Conservation (phyloP, 1,139 yeast genomes). For the Candida sp. region DNA sequence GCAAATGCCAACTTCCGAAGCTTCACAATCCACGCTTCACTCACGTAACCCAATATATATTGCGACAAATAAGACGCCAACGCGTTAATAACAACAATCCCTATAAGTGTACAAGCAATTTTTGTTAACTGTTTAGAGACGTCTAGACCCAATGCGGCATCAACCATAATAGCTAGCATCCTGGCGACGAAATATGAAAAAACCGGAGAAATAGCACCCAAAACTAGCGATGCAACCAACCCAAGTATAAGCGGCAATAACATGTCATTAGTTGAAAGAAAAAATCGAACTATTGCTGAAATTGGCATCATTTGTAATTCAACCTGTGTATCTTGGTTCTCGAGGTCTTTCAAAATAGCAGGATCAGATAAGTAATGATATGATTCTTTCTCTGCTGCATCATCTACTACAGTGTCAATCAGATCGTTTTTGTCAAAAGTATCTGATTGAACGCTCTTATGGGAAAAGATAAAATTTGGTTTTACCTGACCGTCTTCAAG, state of each 20-base stretch:
- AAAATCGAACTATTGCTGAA: conserved; percentile 28
- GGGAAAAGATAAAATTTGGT: neutral
- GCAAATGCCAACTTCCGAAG: conserved; percentile 51
- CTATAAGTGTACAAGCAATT: conserved; percentile 70
- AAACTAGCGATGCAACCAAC: conserved; percentile 44
- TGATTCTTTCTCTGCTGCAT: neutral
- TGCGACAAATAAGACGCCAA: conserved; percentile 48
- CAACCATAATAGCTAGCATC: conserved; percentile 55
- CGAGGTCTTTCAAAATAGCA: conserved; percentile 20
- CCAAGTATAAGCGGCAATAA: conserved; percentile 49
- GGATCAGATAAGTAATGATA: conserved; percentile 13
- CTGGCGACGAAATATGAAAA: conserved; percentile 78
- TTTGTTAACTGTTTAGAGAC: conserved; percentile 30
- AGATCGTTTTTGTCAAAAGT: neutral
- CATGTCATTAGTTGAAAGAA: conserved; percentile 26
- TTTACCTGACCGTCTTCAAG: conserved; percentile 57
- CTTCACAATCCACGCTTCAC: conserved; percentile 66
- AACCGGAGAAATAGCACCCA: conserved; percentile 69
- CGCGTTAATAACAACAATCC: conserved; percentile 62
- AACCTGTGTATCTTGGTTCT: conserved; percentile 6
- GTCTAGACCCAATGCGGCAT: conserved; percentile 27
- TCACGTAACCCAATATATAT: conserved; percentile 48
- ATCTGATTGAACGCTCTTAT: neutral
- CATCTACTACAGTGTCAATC: neutral
- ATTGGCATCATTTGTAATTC: conserved; percentile 22